Evolutionary conservation across 225 moss, liverwort and hornwort species (phyloP).

Genomic region (Bryum argenteum): DNA sequence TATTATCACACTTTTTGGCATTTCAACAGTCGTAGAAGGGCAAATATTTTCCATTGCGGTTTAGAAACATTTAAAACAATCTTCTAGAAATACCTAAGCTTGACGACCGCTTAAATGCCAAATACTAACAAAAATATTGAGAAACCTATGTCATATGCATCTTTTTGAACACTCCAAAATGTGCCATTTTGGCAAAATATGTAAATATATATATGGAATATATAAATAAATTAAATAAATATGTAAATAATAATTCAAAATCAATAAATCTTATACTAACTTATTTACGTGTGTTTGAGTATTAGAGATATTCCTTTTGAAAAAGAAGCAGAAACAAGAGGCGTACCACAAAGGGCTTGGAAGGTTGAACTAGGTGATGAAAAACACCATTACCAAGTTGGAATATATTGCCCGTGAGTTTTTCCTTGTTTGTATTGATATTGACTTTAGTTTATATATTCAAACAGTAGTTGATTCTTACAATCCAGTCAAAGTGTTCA

Average conservation of each 20-base stretch:
- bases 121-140: too few relatives aligned
- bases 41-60: too few relatives aligned
- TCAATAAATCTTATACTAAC: neutral
- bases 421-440: neutral
- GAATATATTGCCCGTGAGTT: constrained; percentile 58
- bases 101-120: too few relatives aligned
- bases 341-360: constrained; percentile 51
- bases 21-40: too few relatives aligned
- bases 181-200: too few relatives aligned
- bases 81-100: too few relatives aligned
- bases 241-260: neutral
- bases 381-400: constrained; percentile 45
- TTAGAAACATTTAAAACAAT: too few relatives aligned
- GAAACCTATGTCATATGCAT: too few relatives aligned
- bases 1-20: too few relatives aligned
- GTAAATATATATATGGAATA: too few relatives aligned
- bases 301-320: constrained; percentile 41
- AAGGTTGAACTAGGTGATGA: constrained; percentile 50
- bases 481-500: neutral
- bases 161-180: too few relatives aligned
- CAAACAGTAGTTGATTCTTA: neutral
- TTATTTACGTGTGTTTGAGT: neutral
- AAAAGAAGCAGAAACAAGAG: constrained; percentile 25
- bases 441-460: neutral
- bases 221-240: too few relatives aligned